A percentile compares a stretch with the other conserved stretches of the same genome.
Evolutionary conservation across 768 basidiomycete species (phyloP).

Genomic region (Rhodotorula diobovata): DNA sequence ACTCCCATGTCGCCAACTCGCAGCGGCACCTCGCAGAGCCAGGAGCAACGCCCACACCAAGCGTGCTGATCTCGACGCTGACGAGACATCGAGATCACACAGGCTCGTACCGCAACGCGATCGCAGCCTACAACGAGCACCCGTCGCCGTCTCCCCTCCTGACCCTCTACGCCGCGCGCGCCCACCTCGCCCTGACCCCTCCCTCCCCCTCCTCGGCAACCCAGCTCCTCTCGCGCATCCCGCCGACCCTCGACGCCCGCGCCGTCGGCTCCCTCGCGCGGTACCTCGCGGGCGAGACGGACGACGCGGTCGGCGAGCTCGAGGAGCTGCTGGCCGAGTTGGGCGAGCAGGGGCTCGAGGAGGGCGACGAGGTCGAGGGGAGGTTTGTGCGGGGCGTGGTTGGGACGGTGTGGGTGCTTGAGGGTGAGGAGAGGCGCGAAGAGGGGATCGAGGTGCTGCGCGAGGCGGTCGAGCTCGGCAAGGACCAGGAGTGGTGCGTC

Average conservation of each 20-base stretch:
- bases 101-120: conserved; percentile 38
- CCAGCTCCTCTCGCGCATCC: conserved; percentile 21
- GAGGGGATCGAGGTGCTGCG: conserved; percentile 35
- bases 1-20: no score
- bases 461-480: conserved; percentile 36
- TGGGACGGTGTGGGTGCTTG: conserved; percentile 33
- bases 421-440: conserved; percentile 34
- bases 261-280: conserved; percentile 28
- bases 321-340: conserved; percentile 33
- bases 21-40: background rate
- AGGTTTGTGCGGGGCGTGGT: conserved; percentile 23
- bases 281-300: conserved; percentile 22
- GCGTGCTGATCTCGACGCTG: no score
- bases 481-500: conserved; percentile 39
- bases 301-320: conserved; percentile 27
- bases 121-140: conserved; percentile 27
- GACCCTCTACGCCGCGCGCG: conserved; percentile 36
- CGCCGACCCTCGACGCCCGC: conserved; percentile 29
- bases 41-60: background rate
- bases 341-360: conserved; percentile 32
- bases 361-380: conserved; percentile 17
- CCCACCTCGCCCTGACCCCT: conserved; percentile 39
- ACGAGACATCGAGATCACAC: no score
- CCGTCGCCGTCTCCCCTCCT: conserved; percentile 22
- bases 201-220: conserved; percentile 9